Percentiles rank a stretch among this genome's conserved stretches.
Conservation (phyloP, 75 land plant genomes). For the Cupressus sempervirens region DNA sequence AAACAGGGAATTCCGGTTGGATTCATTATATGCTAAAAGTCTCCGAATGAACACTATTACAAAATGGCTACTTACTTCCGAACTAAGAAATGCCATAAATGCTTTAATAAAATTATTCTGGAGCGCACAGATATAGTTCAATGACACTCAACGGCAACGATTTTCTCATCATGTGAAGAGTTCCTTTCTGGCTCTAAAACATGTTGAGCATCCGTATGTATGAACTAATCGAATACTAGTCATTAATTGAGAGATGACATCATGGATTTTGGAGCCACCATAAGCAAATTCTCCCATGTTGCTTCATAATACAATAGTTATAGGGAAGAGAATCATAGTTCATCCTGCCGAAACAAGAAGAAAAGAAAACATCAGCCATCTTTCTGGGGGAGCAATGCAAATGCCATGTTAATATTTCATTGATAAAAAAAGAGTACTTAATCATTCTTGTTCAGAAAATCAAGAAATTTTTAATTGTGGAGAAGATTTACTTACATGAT, state of each 20-base stretch:
- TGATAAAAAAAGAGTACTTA: background rate
- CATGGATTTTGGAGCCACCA: background rate
- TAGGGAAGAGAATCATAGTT: background rate
- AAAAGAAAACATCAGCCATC: background rate
- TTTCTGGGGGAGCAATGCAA: background rate
- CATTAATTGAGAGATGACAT: background rate
- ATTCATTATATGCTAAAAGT: background rate
- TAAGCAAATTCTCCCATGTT: background rate
- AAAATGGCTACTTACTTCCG: background rate
- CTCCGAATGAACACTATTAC: background rate
- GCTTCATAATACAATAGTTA: background rate
- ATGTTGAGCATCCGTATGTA: background rate
- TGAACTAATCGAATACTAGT: background rate
- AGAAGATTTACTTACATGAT: conserved; percentile 8
- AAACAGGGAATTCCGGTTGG: background rate
- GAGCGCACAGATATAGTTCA: background rate
- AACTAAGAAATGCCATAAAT: background rate
- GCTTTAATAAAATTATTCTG: background rate
- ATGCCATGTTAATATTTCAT: background rate
- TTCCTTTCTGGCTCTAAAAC: background rate
- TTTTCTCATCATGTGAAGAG: background rate
- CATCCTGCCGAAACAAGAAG: conserved; percentile 2
- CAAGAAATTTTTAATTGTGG: background rate
- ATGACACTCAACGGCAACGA: background rate
- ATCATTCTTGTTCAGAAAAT: background rate